A percentile compares a stretch with the other conserved stretches of the same genome.
Evolutionary conservation across 1,284 basidiomycete species (phyloP).

Genomic region (Heterobasidion parviporum): DNA sequence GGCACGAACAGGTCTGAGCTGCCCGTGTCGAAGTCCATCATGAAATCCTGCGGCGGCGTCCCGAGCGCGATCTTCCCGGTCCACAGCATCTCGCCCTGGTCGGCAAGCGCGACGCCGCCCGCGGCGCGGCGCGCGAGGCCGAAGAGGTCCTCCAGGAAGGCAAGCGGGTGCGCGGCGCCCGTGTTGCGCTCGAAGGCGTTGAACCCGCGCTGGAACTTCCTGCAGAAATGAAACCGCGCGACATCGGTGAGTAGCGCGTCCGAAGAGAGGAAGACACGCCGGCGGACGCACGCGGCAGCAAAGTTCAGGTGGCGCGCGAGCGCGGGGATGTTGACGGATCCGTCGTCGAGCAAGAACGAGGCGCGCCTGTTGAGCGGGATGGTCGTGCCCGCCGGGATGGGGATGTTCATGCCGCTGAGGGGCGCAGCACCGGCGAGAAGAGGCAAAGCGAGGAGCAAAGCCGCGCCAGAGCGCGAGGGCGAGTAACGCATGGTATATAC

Average conservation of each 20-base stretch:
- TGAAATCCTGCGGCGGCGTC: slow-evolving; percentile 3
- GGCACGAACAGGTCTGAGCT: slow-evolving; percentile 29
- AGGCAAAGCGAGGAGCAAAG: neutral
- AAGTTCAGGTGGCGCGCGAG: neutral
- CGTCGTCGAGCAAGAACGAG: neutral
- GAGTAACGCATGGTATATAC: neutral
- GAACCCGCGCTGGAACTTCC: slow-evolving; percentile 6
- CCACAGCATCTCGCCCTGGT: slow-evolving; percentile 3
- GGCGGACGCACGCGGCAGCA: neutral
- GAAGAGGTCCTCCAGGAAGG: neutral
- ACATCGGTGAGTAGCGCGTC: neutral
- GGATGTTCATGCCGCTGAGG: neutral
- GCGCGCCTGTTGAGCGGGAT: neutral
- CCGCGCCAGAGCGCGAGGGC: neutral
- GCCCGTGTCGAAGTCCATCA: slow-evolving; percentile 39
- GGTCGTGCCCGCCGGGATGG: neutral
- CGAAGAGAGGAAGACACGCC: neutral
- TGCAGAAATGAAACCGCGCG: neutral
- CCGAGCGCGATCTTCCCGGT: slow-evolving; percentile 3
- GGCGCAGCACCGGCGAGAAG: neutral
- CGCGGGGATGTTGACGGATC: neutral
- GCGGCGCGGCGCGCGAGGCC: neutral
- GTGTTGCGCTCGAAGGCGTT: slow-evolving; percentile 6
- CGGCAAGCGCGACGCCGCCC: neutral
- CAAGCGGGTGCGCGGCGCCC: slow-evolving; percentile 5